Conservation (phyloP, 2,329 filamentous ascomycete species). For the Helicocarpus griseus region DNA sequence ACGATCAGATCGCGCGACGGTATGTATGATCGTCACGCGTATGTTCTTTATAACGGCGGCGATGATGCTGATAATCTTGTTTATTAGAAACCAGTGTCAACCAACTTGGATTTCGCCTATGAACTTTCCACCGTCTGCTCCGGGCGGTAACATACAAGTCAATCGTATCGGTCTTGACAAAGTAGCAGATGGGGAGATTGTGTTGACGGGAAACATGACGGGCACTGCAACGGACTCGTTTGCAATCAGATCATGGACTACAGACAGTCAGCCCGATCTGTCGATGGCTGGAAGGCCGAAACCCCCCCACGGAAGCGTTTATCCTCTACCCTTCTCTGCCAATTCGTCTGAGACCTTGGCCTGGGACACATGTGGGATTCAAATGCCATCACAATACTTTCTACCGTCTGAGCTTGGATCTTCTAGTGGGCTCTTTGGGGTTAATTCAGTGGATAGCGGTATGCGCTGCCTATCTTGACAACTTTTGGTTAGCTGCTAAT, state of each 20-base stretch:
- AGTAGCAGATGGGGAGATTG: not conserved
- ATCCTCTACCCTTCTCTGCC: constrained; percentile 1
- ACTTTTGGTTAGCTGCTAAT: not conserved
- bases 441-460: constrained; percentile 1
- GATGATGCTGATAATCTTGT: not conserved
- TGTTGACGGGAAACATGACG: not conserved
- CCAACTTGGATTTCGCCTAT: constrained; percentile 1
- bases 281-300: not conserved
- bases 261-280: not conserved
- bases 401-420: constrained; percentile 6
- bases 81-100: not conserved
- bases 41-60: not conserved
- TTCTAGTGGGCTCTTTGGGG: constrained; percentile 2
- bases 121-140: not conserved
- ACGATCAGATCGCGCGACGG: not conserved
- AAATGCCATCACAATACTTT: constrained; percentile 5
- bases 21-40: not conserved
- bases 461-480: not conserved
- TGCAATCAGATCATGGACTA: not conserved
- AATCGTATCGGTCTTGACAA: not conserved
- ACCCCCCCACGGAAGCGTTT: not conserved
- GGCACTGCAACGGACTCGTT: not conserved
- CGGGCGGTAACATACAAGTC: not conserved
- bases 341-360: constrained; percentile 5
- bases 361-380: constrained; percentile 5